Percentiles rank a stretch among this genome's conserved stretches.
phyloP scores from a whole-genome alignment of 108 stramenopile species.

The Craspedostauros australis region DNA sequence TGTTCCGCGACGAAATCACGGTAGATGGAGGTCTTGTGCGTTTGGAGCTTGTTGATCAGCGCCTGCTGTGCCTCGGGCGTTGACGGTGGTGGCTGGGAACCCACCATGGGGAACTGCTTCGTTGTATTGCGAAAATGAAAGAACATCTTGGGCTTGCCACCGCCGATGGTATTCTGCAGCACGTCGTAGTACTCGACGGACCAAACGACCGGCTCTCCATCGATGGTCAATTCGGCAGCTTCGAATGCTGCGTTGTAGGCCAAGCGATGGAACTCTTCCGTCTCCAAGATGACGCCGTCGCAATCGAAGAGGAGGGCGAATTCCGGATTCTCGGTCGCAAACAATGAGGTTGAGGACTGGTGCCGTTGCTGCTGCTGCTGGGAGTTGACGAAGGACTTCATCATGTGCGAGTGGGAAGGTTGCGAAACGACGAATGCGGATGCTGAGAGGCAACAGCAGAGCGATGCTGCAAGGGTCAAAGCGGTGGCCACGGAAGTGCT shows the following conservation, averaged over 20 bases:
- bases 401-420: too few species aligned
- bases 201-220: conserved; percentile 75
- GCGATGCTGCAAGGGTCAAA: too few species aligned
- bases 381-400: too few species aligned
- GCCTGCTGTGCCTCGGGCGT: conserved; percentile 54
- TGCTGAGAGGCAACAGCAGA: too few species aligned
- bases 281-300: conserved; percentile 91
- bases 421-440: too few species aligned
- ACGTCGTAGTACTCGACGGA: conserved; percentile 78
- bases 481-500: too few species aligned
- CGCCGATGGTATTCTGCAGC: conserved; percentile 87
- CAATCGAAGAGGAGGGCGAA: conserved; percentile 86
- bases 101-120: conserved; percentile 42
- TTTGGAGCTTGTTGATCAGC: conserved; percentile 76
- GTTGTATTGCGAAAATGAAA: conserved; percentile 53
- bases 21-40: conserved; percentile 81
- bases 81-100: conserved; percentile 42
- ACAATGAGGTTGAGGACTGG: too few species aligned
- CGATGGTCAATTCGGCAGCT: conserved; percentile 52
- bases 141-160: conserved; percentile 88
- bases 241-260: conserved; percentile 86
- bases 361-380: too few species aligned
- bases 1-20: conserved; percentile 65
- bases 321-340: too few species aligned
- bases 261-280: conserved; percentile 85